Percentiles rank a stretch among this genome's conserved stretches.
phyloP scores from a whole-genome alignment of 768 basidiomycete genomes.

The Gymnopilus dilepis region DNA sequence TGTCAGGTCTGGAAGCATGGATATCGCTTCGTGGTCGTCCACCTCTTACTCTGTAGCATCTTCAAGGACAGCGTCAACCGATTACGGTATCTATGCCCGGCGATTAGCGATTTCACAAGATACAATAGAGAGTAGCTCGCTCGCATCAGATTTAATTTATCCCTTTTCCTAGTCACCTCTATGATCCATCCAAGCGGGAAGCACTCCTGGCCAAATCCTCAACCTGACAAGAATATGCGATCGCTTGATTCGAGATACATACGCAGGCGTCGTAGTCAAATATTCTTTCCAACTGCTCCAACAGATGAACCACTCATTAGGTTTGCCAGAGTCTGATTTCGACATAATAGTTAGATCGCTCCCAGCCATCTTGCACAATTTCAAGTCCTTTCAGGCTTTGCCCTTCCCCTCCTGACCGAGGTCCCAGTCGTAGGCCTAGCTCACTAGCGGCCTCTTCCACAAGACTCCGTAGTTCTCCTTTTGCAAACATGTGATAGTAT shows the following conservation, averaged over 20 bases:
- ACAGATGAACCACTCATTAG: conserved; percentile 1
- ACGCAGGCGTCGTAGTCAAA: too few species aligned
- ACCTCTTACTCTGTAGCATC: neutral
- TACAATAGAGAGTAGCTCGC: too few species aligned
- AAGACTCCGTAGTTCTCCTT: conserved; percentile 74
- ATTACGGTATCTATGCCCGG: neutral
- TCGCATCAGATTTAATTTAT: too few species aligned
- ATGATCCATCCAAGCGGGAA: too few species aligned
- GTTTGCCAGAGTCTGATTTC: conserved; percentile 70
- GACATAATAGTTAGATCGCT: conserved; percentile 87
- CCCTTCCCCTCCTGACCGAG: conserved; percentile 21
- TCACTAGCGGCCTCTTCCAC: conserved; percentile 65
- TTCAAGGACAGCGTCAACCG: neutral
- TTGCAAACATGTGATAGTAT: conserved; percentile 95
- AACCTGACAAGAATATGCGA: too few species aligned
- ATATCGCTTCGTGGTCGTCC: neutral
- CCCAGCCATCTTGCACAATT: conserved; percentile 80
- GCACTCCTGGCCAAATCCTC: too few species aligned
- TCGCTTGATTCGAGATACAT: too few species aligned
- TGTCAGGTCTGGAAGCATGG: too few species aligned
- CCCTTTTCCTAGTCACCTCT: too few species aligned
- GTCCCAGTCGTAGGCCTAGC: conserved; percentile 59
- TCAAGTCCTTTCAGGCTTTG: conserved; percentile 55
- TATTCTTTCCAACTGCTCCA: neutral
- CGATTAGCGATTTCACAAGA: neutral